Percentiles rank a stretch among this genome's conserved stretches.
Evolutionary conservation across 768 basidiomycete species (phyloP).

Genomic region (Lactifluus pinguis): DNA sequence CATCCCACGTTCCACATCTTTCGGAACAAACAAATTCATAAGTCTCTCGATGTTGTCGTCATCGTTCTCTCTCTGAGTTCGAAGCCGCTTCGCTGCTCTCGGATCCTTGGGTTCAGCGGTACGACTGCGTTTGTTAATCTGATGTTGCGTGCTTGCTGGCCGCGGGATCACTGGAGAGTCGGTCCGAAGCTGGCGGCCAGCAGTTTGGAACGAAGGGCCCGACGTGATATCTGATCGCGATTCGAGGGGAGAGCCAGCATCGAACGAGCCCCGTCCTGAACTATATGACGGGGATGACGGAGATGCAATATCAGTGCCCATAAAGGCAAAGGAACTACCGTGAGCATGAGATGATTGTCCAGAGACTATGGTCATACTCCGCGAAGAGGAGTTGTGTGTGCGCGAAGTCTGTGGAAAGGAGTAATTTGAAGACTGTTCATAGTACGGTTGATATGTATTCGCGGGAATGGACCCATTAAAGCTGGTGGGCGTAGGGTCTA

Average conservation of each 20-base stretch:
- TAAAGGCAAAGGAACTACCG: neutral
- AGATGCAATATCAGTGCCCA: neutral
- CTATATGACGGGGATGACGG: neutral
- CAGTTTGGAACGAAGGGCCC: neutral
- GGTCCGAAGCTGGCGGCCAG: too few relatives aligned
- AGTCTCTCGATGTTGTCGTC: neutral
- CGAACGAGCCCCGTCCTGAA: neutral
- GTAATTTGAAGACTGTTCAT: neutral
- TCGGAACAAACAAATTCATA: neutral
- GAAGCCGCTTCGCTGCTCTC: slow-evolving; percentile 1
- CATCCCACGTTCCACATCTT: neutral
- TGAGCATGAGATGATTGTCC: neutral
- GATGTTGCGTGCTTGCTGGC: neutral
- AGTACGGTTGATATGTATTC: neutral
- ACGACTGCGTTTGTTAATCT: neutral
- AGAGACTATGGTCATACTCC: too few relatives aligned
- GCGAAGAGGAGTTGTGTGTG: neutral
- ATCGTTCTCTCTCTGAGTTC: neutral
- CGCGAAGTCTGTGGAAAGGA: neutral
- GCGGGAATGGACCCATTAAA: neutral
- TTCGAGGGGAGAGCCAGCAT: neutral
- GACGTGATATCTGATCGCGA: neutral
- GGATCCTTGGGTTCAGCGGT: neutral
- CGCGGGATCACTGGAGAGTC: neutral
- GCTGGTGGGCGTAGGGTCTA: neutral